Conservation (phyloP, 352 stramenopile species). For the Phytophthora melonis region DNA sequence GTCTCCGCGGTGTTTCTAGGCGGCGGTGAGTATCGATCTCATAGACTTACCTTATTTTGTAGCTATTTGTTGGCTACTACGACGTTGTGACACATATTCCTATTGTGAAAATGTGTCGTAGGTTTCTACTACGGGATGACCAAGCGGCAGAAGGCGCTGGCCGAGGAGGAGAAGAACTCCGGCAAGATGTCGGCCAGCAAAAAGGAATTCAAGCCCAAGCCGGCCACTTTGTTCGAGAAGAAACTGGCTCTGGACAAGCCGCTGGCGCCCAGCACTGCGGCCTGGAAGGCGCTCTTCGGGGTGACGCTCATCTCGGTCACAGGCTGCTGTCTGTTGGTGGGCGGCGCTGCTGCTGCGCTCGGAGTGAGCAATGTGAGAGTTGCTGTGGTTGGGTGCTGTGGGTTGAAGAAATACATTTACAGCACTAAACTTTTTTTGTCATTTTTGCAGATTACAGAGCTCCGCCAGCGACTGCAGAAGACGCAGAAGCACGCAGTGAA, state of each 20-base stretch:
- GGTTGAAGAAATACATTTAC: no score
- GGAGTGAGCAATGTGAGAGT: slow-evolving; percentile 54
- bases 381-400: background rate
- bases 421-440: no score
- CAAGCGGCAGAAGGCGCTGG: slow-evolving; percentile 48
- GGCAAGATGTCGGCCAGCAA: slow-evolving; percentile 22
- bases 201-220: slow-evolving; percentile 36
- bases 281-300: slow-evolving; percentile 56
- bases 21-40: slow-evolving; percentile 39
- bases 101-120: slow-evolving; percentile 43
- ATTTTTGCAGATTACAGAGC: slow-evolving; percentile 35
- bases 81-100: slow-evolving; percentile 4
- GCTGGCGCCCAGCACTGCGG: slow-evolving; percentile 41
- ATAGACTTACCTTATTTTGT: background rate
- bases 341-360: slow-evolving; percentile 40
- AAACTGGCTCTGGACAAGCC: slow-evolving; percentile 50
- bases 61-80: background rate
- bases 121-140: slow-evolving; percentile 73
- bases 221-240: slow-evolving; percentile 48
- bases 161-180: slow-evolving; percentile 45
- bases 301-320: slow-evolving; percentile 58
- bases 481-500: slow-evolving; percentile 19
- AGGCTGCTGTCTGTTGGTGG: slow-evolving; percentile 50
- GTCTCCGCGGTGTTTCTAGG: slow-evolving; percentile 51
- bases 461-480: slow-evolving; percentile 54